A percentile compares a stretch with the other conserved stretches of the same genome.
Evolutionary conservation across 2,329 filamentous ascomycete genomes (phyloP).

Genomic region (Ophiostoma ips): DNA sequence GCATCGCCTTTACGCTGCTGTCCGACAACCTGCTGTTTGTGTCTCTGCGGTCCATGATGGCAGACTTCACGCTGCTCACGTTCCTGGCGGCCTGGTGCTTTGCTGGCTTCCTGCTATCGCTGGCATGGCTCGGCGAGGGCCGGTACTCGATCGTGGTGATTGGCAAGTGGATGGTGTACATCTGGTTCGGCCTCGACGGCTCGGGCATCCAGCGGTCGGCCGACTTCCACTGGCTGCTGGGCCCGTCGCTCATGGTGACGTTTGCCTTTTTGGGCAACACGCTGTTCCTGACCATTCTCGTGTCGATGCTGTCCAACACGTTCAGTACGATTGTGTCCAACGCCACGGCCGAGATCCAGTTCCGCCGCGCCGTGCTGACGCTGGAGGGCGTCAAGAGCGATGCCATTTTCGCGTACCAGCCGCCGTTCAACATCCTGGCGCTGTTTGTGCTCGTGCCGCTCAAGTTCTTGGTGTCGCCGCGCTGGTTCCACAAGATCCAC

Average conservation of each 20-base stretch:
- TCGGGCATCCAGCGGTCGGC: slow-evolving; percentile 46
- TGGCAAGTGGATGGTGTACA: slow-evolving; percentile 84
- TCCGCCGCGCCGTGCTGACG: slow-evolving; percentile 64
- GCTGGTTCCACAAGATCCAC: slow-evolving; percentile 86
- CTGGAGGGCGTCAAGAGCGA: slow-evolving; percentile 79
- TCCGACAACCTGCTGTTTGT: slow-evolving; percentile 77
- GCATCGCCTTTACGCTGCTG: slow-evolving; percentile 69
- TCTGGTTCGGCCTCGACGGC: slow-evolving; percentile 79
- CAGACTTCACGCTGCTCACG: slow-evolving; percentile 67
- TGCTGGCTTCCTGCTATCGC: slow-evolving; percentile 63
- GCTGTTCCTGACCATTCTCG: slow-evolving; percentile 75
- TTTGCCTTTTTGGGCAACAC: slow-evolving; percentile 82
- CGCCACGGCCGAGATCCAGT: slow-evolving; percentile 71
- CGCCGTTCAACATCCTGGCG: slow-evolving; percentile 72
- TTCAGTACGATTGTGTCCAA: slow-evolving; percentile 67
- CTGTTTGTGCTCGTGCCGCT: slow-evolving; percentile 61
- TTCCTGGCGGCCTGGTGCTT: slow-evolving; percentile 71
- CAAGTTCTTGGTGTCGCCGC: slow-evolving; percentile 61
- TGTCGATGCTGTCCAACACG: slow-evolving; percentile 75
- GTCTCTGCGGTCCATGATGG: slow-evolving; percentile 71
- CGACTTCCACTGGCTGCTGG: slow-evolving; percentile 67
- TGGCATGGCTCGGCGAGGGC: slow-evolving; percentile 63
- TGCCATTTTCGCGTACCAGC: slow-evolving; percentile 68
- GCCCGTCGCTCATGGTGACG: slow-evolving; percentile 65
- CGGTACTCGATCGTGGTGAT: slow-evolving; percentile 52